Percentiles rank a stretch among this genome's conserved stretches.
Evolutionary conservation across 352 stramenopile genomes (phyloP).

Genomic region (Globisporangium perplexum): DNA sequence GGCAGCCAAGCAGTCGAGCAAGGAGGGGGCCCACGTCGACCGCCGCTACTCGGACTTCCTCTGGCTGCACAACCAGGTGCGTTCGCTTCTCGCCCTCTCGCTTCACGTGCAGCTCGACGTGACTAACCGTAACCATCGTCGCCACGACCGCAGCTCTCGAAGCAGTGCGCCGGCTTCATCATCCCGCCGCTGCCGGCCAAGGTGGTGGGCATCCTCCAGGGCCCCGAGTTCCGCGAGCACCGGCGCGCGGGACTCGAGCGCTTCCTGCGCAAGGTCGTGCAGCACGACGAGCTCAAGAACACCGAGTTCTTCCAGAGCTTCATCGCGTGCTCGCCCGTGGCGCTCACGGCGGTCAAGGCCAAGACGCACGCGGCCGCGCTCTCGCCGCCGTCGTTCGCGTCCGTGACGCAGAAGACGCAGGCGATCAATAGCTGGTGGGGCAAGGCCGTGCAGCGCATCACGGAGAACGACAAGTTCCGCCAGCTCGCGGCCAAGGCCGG

Average conservation of each 20-base stretch:
- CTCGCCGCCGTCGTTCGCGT: slow-evolving; percentile 25
- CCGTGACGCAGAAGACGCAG: slow-evolving; percentile 61
- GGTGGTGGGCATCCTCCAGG: slow-evolving; percentile 68
- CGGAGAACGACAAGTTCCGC: slow-evolving; percentile 73
- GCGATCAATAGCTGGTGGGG: slow-evolving; percentile 76
- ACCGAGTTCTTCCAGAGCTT: slow-evolving; percentile 68
- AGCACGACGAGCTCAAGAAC: slow-evolving; percentile 70
- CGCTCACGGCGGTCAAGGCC: slow-evolving; percentile 66
- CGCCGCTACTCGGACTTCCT: slow-evolving; percentile 84
- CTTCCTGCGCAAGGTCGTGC: slow-evolving; percentile 72
- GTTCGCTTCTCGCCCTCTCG: neutral
- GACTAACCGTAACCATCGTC: too few species aligned
- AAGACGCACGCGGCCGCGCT: slow-evolving; percentile 19
- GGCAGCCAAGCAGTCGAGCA: neutral
- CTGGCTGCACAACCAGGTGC: slow-evolving; percentile 68
- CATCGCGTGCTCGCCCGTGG: slow-evolving; percentile 67
- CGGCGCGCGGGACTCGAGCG: slow-evolving; percentile 68
- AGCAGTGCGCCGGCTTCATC: slow-evolving; percentile 78
- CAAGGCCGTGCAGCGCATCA: slow-evolving; percentile 77
- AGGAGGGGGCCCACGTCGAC: slow-evolving; percentile 39
- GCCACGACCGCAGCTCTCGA: slow-evolving; percentile 28
- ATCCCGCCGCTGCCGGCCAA: slow-evolving; percentile 78
- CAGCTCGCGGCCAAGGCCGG: slow-evolving; percentile 50
- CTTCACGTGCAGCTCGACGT: neutral
- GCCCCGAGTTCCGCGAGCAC: slow-evolving; percentile 75